Conservation (phyloP, 2,329 filamentous ascomycete species). For the Aschersonia sp. region DNA sequence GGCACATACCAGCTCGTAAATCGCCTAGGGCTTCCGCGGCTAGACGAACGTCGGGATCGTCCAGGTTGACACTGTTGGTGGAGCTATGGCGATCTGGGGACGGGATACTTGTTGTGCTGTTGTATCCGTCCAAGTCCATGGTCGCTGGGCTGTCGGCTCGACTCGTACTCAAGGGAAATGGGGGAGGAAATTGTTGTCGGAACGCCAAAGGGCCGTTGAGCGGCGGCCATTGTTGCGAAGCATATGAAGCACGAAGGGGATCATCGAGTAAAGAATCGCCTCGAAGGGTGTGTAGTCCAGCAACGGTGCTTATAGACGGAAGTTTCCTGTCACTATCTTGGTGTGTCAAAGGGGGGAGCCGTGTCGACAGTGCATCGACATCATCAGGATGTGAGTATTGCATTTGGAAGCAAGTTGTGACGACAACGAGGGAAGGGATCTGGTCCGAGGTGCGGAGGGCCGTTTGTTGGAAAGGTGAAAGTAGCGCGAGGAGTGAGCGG, state of each 20-base stretch:
- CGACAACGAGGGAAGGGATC: neutral
- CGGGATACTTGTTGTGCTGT: conserved; percentile 23
- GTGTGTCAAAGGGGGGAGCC: conserved; percentile 11
- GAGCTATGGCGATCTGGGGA: conserved; percentile 28
- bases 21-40: neutral
- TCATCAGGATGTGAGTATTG: conserved; percentile 9
- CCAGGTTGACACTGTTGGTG: conserved; percentile 38
- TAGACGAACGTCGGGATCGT: conserved; percentile 48
- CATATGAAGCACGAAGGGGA: conserved; percentile 8
- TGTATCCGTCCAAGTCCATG: conserved; percentile 31
- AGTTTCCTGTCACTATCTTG: conserved; percentile 16
- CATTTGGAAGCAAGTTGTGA: conserved; percentile 8
- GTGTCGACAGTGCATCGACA: conserved; percentile 13
- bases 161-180: conserved; percentile 12
- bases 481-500: neutral
- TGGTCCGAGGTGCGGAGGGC: neutral
- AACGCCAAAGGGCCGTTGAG: neutral
- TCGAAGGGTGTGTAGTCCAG: conserved; percentile 12
- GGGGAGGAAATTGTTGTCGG: conserved; percentile 25
- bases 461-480: neutral
- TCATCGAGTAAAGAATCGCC: conserved; percentile 9
- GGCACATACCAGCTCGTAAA: neutral
- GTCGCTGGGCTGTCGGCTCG: conserved; percentile 27
- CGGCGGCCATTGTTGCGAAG: conserved; percentile 9
- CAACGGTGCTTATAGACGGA: conserved; percentile 21